Conservation (phyloP, 176 grass and related monocot species). For the Carex pumila region DNA sequence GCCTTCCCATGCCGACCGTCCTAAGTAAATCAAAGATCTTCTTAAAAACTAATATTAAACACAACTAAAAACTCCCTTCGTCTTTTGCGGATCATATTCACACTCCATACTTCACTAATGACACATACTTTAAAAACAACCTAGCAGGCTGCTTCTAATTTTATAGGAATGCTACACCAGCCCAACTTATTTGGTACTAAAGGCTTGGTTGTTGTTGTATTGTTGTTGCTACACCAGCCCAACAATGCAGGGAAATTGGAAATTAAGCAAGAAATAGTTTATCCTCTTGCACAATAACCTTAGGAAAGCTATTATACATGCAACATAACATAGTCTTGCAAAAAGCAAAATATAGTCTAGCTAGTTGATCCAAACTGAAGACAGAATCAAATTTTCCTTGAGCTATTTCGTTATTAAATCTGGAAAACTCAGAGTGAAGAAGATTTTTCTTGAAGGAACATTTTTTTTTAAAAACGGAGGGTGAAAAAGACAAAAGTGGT, state of each 20-base stretch:
- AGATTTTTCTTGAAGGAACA: background rate
- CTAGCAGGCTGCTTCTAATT: background rate
- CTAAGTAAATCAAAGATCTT: constrained; percentile 17
- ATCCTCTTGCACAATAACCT: background rate
- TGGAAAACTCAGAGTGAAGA: background rate
- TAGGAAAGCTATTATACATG: background rate
- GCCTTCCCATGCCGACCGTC: constrained; percentile 89
- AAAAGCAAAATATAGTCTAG: background rate
- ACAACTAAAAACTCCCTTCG: background rate
- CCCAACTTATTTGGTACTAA: background rate
- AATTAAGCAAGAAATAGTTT: background rate
- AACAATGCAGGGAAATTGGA: background rate
- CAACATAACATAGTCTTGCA: background rate
- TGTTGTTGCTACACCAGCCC: background rate
- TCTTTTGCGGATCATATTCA: background rate
- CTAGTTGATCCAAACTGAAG: background rate
- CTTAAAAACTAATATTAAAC: background rate
- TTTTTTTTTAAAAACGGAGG: too few species aligned
- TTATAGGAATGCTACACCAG: background rate
- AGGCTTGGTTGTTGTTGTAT: too few species aligned
- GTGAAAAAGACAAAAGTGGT: background rate
- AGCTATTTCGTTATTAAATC: background rate
- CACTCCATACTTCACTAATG: background rate
- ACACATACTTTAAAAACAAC: background rate
- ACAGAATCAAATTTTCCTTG: background rate